A percentile compares a stretch with the other conserved stretches of the same genome.
These are phyloP conservation scores for Pichia norvegensis DNA, from an alignment of 1,139 yeast genomes.

Conservation along the genomic window DNA sequence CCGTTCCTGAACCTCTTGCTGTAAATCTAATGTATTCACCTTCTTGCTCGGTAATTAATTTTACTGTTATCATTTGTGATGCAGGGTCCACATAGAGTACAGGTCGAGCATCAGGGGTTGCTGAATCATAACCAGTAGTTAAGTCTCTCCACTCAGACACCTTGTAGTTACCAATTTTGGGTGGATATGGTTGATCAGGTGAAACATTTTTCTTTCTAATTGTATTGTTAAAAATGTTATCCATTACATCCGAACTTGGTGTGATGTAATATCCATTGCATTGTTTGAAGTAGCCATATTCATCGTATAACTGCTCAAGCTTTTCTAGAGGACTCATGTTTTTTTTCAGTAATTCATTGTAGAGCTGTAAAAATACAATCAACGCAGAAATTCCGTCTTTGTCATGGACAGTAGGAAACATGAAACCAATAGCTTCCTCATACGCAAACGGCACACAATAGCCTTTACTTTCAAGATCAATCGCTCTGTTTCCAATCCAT, in stretches of 20 bases:
- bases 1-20: constrained; percentile 92
- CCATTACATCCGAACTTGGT: constrained; percentile 43
- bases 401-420: constrained; percentile 82
- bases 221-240: constrained; percentile 35
- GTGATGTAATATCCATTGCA: constrained; percentile 80
- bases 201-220: constrained; percentile 31
- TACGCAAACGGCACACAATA: constrained; percentile 76
- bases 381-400: constrained; percentile 91
- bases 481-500: constrained; percentile 92
- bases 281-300: constrained; percentile 76
- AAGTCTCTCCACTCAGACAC: constrained; percentile 74
- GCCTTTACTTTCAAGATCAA: constrained; percentile 59
- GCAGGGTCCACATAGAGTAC: constrained; percentile 58
- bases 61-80: constrained; percentile 83
- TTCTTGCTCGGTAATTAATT: constrained; percentile 26
- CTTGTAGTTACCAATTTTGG: constrained; percentile 41
- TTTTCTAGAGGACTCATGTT: constrained; percentile 38
- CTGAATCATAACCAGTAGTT: constrained; percentile 72
- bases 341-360: constrained; percentile 39
- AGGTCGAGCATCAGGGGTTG: constrained; percentile 52
- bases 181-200: constrained; percentile 3
- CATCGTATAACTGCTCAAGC: constrained; percentile 49
- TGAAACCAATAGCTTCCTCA: constrained; percentile 94
- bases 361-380: constrained; percentile 67
- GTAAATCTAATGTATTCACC: constrained; percentile 58